A percentile compares a stretch with the other conserved stretches of the same genome.
Conservation (phyloP, 2,329 filamentous ascomycete species). For the Talaromyces sp. region DNA sequence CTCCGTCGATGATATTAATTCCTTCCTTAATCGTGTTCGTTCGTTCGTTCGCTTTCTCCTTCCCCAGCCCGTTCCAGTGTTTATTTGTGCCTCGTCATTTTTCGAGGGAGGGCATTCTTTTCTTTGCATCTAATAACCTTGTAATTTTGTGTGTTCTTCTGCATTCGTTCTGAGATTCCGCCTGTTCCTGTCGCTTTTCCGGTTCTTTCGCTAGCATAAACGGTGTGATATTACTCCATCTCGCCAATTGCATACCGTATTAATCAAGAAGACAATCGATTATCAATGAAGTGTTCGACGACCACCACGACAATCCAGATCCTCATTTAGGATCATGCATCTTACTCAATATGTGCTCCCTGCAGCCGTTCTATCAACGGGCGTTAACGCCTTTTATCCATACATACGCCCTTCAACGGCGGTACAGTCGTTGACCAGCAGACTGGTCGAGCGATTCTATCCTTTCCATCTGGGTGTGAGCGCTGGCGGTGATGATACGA, state of each 20-base stretch:
- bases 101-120: background rate
- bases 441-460: slow-evolving; percentile 32
- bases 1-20: background rate
- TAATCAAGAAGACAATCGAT: slow-evolving; percentile 25
- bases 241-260: slow-evolving; percentile 6
- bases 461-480: slow-evolving; percentile 29
- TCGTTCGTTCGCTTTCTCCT: background rate
- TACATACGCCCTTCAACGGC: slow-evolving; percentile 28
- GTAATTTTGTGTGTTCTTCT: background rate
- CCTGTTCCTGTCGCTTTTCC: background rate
- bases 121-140: background rate
- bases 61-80: background rate
- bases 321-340: slow-evolving; percentile 33
- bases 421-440: slow-evolving; percentile 20
- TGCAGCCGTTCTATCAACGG: slow-evolving; percentile 30
- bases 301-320: slow-evolving; percentile 11
- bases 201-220: background rate
- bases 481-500: slow-evolving; percentile 13
- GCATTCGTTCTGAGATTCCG: background rate
- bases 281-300: slow-evolving; percentile 31
- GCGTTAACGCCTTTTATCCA: slow-evolving; percentile 44
- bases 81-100: background rate
- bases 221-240: background rate
- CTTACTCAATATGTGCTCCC: slow-evolving; percentile 35
- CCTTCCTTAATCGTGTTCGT: background rate